Evolutionary conservation across 78 protist genomes (phyloP), one percentile per base, ranked within the genome.

Genomic region (Protostelium mycophagum): DNA sequence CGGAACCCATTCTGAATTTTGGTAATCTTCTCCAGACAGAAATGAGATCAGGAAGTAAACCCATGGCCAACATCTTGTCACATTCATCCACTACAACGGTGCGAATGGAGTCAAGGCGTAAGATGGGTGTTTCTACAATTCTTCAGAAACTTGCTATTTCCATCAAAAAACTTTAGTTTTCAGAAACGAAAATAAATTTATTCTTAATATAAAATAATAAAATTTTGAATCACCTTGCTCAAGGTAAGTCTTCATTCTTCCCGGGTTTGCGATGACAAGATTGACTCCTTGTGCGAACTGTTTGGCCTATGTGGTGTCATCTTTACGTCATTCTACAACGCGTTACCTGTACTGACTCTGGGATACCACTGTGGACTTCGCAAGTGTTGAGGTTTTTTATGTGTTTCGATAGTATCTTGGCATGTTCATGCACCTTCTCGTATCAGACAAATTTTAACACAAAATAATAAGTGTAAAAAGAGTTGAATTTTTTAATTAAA

Each of bases 81-180:
- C 97, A 97, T 51, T 97, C 98, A 83, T 97, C 99, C 35, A 97
- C 90, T 34, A 97, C 97, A 28, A 97, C 97, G 85, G 93, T 97
- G 39, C 92, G 86, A 98, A 96, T 86, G 94, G 98, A 83, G 92
- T 96, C 83, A 97, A 85, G 73, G 96, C 98, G 16, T 51, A 51
- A 25, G 73, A 51, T 5, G 5, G 73, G 73, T 51, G 73, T 25
- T 51, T 51, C 73, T n/a, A n/a, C n/a, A n/a, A n/a, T n/a, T n/a
- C n/a, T n/a, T n/a, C n/a, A n/a, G n/a, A n/a, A n/a, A n/a, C n/a
- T n/a, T n/a, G n/a, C n/a, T n/a, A n/a, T n/a, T n/a, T n/a, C n/a
- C n/a, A n/a, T n/a, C n/a, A n/a, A n/a, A n/a, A n/a, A n/a, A n/a
- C n/a, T n/a, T n/a, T n/a, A n/a, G n/a, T n/a, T n/a, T n/a, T n/a